Conservation (phyloP, 164 flowering plant genomes). For the Annona cherimola region DNA sequence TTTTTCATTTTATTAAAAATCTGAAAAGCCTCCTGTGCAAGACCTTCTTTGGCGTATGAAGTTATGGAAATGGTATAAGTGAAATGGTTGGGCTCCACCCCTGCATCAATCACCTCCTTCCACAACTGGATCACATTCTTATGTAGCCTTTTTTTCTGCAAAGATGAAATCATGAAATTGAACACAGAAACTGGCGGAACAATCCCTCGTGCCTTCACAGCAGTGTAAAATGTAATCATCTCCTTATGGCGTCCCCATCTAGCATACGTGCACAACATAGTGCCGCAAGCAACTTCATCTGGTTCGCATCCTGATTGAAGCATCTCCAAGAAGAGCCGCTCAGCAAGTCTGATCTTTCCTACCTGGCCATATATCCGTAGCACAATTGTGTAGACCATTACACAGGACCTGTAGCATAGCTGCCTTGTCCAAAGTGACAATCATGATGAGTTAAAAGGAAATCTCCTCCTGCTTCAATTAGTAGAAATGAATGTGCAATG, state of each 20-base stretch:
- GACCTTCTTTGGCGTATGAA: constrained; percentile 63
- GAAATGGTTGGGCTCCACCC: constrained; percentile 60
- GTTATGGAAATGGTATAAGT: constrained; percentile 69
- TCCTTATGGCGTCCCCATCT: constrained; percentile 91
- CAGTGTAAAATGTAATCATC: constrained; percentile 80
- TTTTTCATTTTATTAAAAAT: constrained; percentile 65
- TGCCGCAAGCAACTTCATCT: constrained; percentile 96
- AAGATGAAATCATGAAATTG: constrained; percentile 91
- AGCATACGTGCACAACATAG: constrained; percentile 93
- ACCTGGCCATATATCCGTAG: constrained; percentile 81
- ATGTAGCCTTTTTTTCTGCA: constrained; percentile 83
- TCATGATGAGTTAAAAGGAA: constrained; percentile 10
- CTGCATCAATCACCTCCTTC: constrained; percentile 50
- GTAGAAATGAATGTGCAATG: not conserved
- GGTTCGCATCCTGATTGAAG: constrained; percentile 95
- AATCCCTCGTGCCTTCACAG: constrained; percentile 60
- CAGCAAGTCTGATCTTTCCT: constrained; percentile 89
- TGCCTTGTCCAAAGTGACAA: constrained; percentile 26
- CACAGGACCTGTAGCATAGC: constrained; percentile 80
- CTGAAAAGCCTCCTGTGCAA: constrained; percentile 54
- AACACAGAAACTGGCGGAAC: constrained; percentile 56
- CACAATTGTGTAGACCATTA: constrained; percentile 71
- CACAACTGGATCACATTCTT: constrained; percentile 55
- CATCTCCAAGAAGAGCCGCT: constrained; percentile 89
- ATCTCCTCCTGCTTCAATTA: not conserved